Conservation (phyloP, 2,329 filamentous ascomycete species). For the Didymella arachidicola region DNA sequence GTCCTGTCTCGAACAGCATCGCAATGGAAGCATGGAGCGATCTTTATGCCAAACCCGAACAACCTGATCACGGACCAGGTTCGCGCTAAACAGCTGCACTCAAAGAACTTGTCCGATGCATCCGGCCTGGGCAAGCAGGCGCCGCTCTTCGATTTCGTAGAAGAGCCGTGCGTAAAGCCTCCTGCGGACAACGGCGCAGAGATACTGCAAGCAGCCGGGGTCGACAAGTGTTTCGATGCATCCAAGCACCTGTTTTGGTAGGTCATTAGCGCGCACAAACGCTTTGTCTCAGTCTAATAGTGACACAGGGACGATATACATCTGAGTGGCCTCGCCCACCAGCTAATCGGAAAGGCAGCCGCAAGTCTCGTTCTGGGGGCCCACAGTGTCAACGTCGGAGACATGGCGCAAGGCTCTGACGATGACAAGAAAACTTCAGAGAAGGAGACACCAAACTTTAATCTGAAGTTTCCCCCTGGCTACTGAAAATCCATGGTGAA, state of each 20-base stretch:
- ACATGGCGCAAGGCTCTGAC: constrained; percentile 15
- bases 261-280: constrained; percentile 35
- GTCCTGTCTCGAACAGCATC: constrained; percentile 40
- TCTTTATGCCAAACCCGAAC: constrained; percentile 47
- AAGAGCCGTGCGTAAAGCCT: constrained; percentile 43
- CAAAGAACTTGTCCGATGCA: constrained; percentile 43
- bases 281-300: constrained; percentile 45
- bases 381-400: constrained; percentile 39
- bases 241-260: constrained; percentile 48
- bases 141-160: constrained; percentile 46
- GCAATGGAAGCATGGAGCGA: constrained; percentile 41
- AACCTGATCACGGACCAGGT: constrained; percentile 47
- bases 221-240: constrained; percentile 44
- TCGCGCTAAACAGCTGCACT: constrained; percentile 44
- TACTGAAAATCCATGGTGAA: constrained; percentile 37
- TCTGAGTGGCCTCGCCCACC: constrained; percentile 45
- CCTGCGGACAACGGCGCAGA: constrained; percentile 20
- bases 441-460: constrained; percentile 31
- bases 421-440: constrained; percentile 24
- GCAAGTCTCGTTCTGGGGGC: constrained; percentile 44
- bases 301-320: constrained; percentile 46
- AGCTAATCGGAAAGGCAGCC: constrained; percentile 48
- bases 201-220: constrained; percentile 38
- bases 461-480: constrained; percentile 44
- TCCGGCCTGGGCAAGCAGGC: constrained; percentile 41